Evolutionary conservation across 306 rosid species (phyloP).

Genomic region (Phaseolus lunatus): DNA sequence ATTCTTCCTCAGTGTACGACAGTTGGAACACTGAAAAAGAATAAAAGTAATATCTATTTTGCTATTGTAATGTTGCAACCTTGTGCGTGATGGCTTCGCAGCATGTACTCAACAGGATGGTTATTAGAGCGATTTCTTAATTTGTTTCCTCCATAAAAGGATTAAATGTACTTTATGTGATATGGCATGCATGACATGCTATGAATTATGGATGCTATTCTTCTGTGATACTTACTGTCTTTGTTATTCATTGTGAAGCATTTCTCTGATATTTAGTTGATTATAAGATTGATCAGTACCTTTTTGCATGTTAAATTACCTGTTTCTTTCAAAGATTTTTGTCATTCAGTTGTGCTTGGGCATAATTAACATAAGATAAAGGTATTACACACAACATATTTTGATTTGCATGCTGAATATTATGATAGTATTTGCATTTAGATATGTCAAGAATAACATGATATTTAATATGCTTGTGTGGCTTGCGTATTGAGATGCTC

Average conservation of each 20-base stretch:
- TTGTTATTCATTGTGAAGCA: not conserved
- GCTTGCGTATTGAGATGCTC: conserved; percentile 12
- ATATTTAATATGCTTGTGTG: conserved; percentile 1
- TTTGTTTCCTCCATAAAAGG: not conserved
- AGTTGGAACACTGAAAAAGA: not conserved
- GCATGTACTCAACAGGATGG: not conserved
- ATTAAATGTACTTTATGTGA: not conserved
- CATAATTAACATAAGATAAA: conserved; percentile 26
- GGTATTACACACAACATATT: conserved; percentile 1
- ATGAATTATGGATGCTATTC: not conserved
- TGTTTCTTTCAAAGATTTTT: not conserved
- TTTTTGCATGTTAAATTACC: conserved; percentile 17
- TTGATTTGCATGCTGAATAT: conserved; percentile 22
- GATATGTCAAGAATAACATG: conserved; percentile 7
- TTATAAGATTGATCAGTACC: conserved; percentile 12
- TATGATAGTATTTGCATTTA: conserved; percentile 32
- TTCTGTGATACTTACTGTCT: not conserved
- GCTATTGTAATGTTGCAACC: not conserved
- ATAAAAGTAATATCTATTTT: not conserved
- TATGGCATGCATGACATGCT: not conserved
- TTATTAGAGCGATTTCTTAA: not conserved
- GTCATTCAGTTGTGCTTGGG: not conserved
- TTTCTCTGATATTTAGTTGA: conserved; percentile 14
- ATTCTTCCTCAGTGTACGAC: not conserved
- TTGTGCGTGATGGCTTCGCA: not conserved